Conservation (phyloP, 768 basidiomycete genomes). For the Rhodosporidiobolus sp. region DNA sequence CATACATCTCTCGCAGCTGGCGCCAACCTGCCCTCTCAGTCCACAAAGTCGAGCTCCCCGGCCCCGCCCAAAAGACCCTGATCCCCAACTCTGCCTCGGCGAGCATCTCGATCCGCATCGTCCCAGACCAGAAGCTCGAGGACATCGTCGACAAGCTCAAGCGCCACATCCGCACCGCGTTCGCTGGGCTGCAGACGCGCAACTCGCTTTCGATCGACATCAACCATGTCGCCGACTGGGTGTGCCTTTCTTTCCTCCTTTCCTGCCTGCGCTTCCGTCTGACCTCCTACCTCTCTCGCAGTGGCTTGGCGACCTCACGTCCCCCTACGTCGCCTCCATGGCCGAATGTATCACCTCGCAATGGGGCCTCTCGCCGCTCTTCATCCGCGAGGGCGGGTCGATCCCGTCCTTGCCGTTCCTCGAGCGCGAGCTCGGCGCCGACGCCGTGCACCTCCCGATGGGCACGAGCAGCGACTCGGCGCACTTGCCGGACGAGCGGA, state of each 20-base stretch:
- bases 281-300: not conserved
- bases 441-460: slow-evolving; percentile 85
- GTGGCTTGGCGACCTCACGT: slow-evolving; percentile 89
- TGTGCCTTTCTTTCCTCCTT: not conserved
- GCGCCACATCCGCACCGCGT: slow-evolving; percentile 60
- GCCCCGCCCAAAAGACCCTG: slow-evolving; percentile 65
- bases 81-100: slow-evolving; percentile 82
- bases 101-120: slow-evolving; percentile 83
- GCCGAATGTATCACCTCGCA: slow-evolving; percentile 77
- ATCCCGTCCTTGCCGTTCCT: slow-evolving; percentile 91
- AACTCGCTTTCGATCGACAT: slow-evolving; percentile 71
- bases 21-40: slow-evolving; percentile 85
- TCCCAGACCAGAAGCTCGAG: slow-evolving; percentile 84
- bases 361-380: slow-evolving; percentile 72
- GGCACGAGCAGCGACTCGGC: slow-evolving; percentile 70
- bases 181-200: slow-evolving; percentile 61
- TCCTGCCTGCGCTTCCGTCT: not conserved
- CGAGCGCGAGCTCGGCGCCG: slow-evolving; percentile 82
- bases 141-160: slow-evolving; percentile 63
- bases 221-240: slow-evolving; percentile 82
- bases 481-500: slow-evolving; percentile 81
- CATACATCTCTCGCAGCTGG: slow-evolving; percentile 58
- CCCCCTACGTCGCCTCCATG: slow-evolving; percentile 79
- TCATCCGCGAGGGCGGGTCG: slow-evolving; percentile 57
- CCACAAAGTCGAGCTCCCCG: slow-evolving; percentile 77